Conservation (phyloP, 345 rosid species). For the Dipteronia sinensis region DNA sequence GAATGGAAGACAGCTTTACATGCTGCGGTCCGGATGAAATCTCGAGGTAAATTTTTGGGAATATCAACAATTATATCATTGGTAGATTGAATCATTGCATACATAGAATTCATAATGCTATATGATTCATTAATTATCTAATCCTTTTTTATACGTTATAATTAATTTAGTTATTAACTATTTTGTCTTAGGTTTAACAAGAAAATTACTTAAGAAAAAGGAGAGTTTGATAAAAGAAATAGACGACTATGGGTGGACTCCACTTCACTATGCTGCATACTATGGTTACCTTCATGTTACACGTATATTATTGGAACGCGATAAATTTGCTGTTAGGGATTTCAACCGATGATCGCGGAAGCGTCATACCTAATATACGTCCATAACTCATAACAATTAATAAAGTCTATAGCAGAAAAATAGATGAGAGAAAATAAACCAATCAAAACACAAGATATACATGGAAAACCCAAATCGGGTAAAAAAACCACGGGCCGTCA, state of each 20-base stretch:
- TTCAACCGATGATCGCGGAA: no score
- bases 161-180: no score
- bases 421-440: no score
- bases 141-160: neutral
- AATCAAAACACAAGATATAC: no score
- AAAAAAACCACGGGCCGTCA: no score
- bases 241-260: neutral
- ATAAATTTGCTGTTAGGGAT: no score
- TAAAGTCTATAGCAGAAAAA: no score
- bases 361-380: no score
- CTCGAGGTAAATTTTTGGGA: neutral
- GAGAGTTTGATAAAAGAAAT: neutral
- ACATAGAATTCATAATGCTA: no score
- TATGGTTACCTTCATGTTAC: neutral
- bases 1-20: conserved; percentile 11
- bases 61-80: neutral
- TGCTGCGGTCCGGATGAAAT: neutral
- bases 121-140: neutral
- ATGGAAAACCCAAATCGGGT: no score
- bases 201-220: neutral
- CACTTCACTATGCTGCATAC: conserved; percentile 1
- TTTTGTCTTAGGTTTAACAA: no score
- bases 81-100: neutral
- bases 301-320: neutral
- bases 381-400: no score